Percentiles rank a stretch among this genome's conserved stretches.
Evolutionary conservation across 192 early-diverging fungal genomes (phyloP).

Genomic region (Powellomyces hirtus): DNA sequence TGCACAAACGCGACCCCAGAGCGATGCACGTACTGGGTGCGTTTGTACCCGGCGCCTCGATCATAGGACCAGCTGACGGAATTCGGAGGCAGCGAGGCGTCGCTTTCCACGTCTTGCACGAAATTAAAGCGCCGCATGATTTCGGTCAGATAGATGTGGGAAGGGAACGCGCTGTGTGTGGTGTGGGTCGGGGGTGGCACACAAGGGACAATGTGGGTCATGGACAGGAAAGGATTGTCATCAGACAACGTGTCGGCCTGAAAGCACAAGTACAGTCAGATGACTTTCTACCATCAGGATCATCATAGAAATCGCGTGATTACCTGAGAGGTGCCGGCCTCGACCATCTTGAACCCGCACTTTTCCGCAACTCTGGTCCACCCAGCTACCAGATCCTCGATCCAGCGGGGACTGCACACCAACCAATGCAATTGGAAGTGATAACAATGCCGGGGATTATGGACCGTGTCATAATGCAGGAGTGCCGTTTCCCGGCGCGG

Average conservation of each 20-base stretch:
- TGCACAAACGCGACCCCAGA: slow-evolving; percentile 92
- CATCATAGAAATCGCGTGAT: no score
- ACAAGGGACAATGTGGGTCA: slow-evolving; percentile 54
- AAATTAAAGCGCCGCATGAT: slow-evolving; percentile 78
- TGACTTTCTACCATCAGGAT: slow-evolving; percentile 15
- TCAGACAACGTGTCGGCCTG: slow-evolving; percentile 55
- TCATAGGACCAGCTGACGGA: slow-evolving; percentile 58
- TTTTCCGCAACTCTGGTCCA: slow-evolving; percentile 84
- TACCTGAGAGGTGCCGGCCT: slow-evolving; percentile 79
- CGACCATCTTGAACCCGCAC: slow-evolving; percentile 84
- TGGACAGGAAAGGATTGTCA: slow-evolving; percentile 84
- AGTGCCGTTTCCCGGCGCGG: slow-evolving; percentile 78
- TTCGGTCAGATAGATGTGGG: slow-evolving; percentile 75
- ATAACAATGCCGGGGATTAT: slow-evolving; percentile 86
- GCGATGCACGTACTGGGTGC: slow-evolving; percentile 89
- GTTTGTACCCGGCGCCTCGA: slow-evolving; percentile 59
- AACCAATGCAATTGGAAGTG: slow-evolving; percentile 95
- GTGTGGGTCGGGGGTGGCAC: slow-evolving; percentile 61
- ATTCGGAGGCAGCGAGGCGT: slow-evolving; percentile 64
- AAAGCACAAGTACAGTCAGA: not conserved
- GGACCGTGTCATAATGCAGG: slow-evolving; percentile 85
- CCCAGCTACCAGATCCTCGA: slow-evolving; percentile 78
- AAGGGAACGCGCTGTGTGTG: slow-evolving; percentile 35
- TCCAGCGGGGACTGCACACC: slow-evolving; percentile 82
- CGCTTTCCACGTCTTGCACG: slow-evolving; percentile 92